Evolutionary conservation across 495 filamentous ascomycete genomes (phyloP), one percentile per base, ranked within the genome.

Genomic region (Lentithecium fluviatile): DNA sequence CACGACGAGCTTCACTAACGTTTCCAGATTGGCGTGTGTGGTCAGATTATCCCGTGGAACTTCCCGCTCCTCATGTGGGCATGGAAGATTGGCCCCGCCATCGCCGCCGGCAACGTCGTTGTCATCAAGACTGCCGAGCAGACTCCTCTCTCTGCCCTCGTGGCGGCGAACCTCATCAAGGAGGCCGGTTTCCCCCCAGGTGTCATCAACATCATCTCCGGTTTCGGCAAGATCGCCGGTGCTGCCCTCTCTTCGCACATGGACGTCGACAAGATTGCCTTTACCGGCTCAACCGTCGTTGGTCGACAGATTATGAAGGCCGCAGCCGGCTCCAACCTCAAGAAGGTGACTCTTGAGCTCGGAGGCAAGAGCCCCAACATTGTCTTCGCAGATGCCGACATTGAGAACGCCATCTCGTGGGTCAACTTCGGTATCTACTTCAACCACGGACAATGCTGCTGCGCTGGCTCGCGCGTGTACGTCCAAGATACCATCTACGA

Each of bases 391-490:
- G 93, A 97, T 69, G 93, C 93, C 55, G 86, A 97, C 70, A 92
- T 97, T 68, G 91, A 97, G 68, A 88, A 96, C 72, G 91, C 93
- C 60, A 92, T 97, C 76, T 90, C 87, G 17, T 97, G 93, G 93
- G 89, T 93, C 74, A 97, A 97, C 87, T 96, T 94, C 60, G 93
- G 93, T 74, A 96, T 97, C 73, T 97, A 90, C 87, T 97, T 82
- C 82, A 97, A 97, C 84, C 94, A 97, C 80, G 93, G 93, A 72
- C 94, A 97, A 78, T 91, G 87, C 85, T 97, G 93, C 88, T 97
- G 91, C 72, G 93, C 93, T 65, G 93, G 93, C 67, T 95, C 91
- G 56, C 89, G 93, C 71, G 81, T 97, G 73, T 95, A 96, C 76
- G 93, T 97, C 57, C 93, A 97, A 75, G 91, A 96, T 73, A 85